Conservation (phyloP, 2,329 filamentous ascomycete genomes). For the Colletotrichum tropicale region DNA sequence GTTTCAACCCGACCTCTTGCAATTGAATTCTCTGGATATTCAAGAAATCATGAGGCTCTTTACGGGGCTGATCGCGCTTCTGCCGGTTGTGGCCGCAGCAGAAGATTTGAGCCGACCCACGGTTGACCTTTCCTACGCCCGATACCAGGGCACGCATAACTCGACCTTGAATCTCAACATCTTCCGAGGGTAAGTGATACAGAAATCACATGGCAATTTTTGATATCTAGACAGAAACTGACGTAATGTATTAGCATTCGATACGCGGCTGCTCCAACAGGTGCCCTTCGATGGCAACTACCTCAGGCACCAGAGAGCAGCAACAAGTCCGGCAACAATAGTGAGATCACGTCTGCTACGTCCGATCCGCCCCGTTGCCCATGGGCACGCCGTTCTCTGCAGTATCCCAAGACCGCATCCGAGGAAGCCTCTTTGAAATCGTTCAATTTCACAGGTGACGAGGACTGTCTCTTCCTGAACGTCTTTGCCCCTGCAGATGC, state of each 20-base stretch:
- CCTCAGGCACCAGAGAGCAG: background rate
- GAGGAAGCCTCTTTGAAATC: background rate
- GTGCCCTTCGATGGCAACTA: background rate
- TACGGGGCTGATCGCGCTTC: background rate
- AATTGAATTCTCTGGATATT: background rate
- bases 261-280: background rate
- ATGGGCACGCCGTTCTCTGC: background rate
- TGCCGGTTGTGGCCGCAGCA: background rate
- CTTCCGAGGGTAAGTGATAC: background rate
- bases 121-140: background rate
- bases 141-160: background rate
- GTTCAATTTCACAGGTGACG: constrained; percentile 13
- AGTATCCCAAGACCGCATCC: background rate
- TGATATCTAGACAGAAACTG: background rate
- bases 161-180: background rate
- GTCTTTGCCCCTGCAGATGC: constrained; percentile 29
- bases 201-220: background rate
- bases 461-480: constrained; percentile 37
- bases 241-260: background rate
- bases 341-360: background rate
- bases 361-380: constrained; percentile 1
- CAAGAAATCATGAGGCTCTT: background rate
- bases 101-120: background rate
- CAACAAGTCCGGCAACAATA: background rate
- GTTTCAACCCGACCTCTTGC: background rate